A percentile compares a stretch with the other conserved stretches of the same genome.
phyloP scores from a whole-genome alignment of 108 stramenopile genomes.

The Conticribra guillardii region DNA sequence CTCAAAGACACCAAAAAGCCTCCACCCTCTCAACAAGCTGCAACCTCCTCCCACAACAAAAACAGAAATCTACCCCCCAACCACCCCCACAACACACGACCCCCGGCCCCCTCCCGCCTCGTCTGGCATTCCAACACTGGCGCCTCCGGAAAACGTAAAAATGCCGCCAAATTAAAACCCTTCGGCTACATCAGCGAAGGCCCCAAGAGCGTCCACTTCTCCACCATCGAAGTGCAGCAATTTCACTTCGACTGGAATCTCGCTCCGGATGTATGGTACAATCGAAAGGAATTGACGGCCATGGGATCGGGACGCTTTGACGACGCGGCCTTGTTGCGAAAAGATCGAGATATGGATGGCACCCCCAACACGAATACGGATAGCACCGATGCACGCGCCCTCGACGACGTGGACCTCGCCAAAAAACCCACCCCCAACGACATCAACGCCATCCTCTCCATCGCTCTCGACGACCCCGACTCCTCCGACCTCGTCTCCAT shows the following conservation, averaged over 20 bases:
- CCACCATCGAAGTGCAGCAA: slow-evolving; percentile 25
- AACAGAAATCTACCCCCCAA: too few relatives aligned
- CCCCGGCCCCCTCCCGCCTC: slow-evolving; percentile 8
- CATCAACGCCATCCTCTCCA: neutral
- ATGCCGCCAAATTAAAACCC: slow-evolving; percentile 9
- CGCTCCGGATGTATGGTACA: slow-evolving; percentile 23
- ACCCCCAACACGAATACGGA: neutral
- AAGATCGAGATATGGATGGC: neutral
- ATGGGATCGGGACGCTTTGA: slow-evolving; percentile 34
- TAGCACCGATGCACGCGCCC: neutral
- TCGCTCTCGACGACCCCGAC: slow-evolving; percentile 8
- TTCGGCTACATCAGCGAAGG: slow-evolving; percentile 12
- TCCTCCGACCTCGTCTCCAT: slow-evolving; percentile 29
- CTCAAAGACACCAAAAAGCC: slow-evolving; percentile 23
- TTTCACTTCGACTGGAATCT: slow-evolving; percentile 31
- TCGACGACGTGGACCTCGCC: slow-evolving; percentile 23
- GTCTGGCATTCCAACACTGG: slow-evolving; percentile 25
- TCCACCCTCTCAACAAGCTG: slow-evolving; percentile 2
- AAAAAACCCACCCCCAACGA: too few relatives aligned
- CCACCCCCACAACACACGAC: neutral
- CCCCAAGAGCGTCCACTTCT: slow-evolving; percentile 41
- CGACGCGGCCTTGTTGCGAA: slow-evolving; percentile 25
- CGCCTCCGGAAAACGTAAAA: neutral
- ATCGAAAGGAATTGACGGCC: slow-evolving; percentile 24
- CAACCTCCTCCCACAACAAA: slow-evolving; percentile 12